Evolutionary conservation across 495 filamentous ascomycete genomes (phyloP), one percentile per base, ranked within the genome.

Genomic region (Pseudevernia furfuracea): DNA sequence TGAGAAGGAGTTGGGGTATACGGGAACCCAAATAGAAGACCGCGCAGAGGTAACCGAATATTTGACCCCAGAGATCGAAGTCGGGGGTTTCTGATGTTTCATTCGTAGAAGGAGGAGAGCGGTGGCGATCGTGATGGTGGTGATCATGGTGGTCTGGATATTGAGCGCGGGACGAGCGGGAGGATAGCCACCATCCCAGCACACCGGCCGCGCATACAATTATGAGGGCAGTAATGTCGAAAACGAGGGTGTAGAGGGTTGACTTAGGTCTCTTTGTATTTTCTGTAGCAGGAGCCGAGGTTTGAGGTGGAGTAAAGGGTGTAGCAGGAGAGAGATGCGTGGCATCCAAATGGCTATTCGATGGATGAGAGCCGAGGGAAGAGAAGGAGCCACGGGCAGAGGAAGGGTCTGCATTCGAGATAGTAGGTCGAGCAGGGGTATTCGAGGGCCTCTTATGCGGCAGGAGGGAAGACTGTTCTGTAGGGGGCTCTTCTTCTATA

Each of bases 21-120:
- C 94, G 85, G 0, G 87, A 91, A 28, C 89, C 91, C 19, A 97
- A 87, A 70, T 98, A 98, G 21, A 97, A 79, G 4, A 82, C 77
- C 2, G 94, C 94, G 75, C 89, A 94, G 44, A 94, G 74, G 72
- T 90, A 96, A 41, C 91, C 91, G 68, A 93, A 96, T 14, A 91
- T 74, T 71, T 96, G 94, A 41, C 94, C 94, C 73, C 85, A 82
- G 52, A 85, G 55, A 67, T 88, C 87, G 73, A 98, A 87, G 0
- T 75, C 70, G 2, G 92, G 78, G 41, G 23, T 65, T 66, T 21
- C 60, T 62, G 64, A 71, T 62, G 57, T 67, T 25, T 49, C 53
- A 55, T 30, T 46, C 63, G 55, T 64, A 64, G 34, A 74, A 69
- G 66, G 64, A 46, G 67, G 65, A 46, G 61, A 57, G 19, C 65